These are phyloP conservation scores for Platanthera zijinensis DNA, from an alignment of 106 monocot species.

Conservation along the genomic window DNA sequence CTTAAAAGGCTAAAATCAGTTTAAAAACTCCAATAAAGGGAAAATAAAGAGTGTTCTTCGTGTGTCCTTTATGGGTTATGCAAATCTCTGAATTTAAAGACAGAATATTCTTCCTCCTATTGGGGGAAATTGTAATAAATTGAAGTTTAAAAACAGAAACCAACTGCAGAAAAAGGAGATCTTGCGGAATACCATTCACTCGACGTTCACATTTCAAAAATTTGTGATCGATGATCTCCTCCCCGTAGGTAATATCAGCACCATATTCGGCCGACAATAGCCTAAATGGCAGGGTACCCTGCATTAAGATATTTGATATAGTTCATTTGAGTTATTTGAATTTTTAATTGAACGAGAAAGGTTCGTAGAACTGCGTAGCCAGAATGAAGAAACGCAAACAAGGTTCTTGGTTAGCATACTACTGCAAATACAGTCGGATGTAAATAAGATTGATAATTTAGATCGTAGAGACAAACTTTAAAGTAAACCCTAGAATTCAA, in stretches of 20 bases:
- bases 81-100: neutral
- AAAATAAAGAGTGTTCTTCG: neutral
- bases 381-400: conserved; percentile 4
- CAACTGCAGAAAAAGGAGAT: neutral
- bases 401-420: neutral
- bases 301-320: neutral
- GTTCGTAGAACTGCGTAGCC: neutral
- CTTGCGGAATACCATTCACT: conserved; percentile 41
- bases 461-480: neutral
- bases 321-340: neutral
- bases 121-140: neutral
- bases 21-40: neutral
- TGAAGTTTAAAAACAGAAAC: neutral
- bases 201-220: conserved; percentile 78
- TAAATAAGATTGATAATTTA: neutral
- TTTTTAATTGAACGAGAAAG: neutral
- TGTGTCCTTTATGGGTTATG: neutral
- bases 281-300: conserved; percentile 87
- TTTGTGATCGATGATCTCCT: conserved; percentile 96
- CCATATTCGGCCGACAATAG: conserved; percentile 74
- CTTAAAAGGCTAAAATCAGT: neutral
- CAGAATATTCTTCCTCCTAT: neutral
- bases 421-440: neutral
- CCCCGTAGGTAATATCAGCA: conserved; percentile 95
- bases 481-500: neutral